Base-by-base conservation (phyloP, 169 alveolate species). In the Plasmodium knowlesi region DNA sequence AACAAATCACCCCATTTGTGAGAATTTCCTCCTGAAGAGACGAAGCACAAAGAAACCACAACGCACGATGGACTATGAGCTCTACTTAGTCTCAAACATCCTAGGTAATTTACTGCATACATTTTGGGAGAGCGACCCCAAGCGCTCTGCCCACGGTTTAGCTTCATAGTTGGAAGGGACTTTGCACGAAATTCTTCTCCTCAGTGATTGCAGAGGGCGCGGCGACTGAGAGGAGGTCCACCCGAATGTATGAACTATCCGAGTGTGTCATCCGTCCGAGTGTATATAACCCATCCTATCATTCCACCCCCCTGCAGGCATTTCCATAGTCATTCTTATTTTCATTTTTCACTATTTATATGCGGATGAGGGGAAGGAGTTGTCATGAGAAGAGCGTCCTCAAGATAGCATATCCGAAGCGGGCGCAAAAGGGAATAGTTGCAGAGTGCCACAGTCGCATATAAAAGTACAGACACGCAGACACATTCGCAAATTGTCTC, bases 71-170 rank as follows among this genome's bases (percentile, higher is more conserved):
- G 93, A 86, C 81, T 86, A 74, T 46, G 93, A 86, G 43, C 88
- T 86, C 88, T 86, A 76, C 80, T 53, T 86, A 73, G 67, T 86
- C 46, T 86, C 93, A 86, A 86, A 86, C 71, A 86, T 85, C 79
- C 30, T 85, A 46, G 93, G 93, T 85, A 85, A 46, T 67, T 25
- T 67, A 3, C 37, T 67, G 76, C 39, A 50, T 50, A 50, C 22
- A 50, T 50, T 19, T 28, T 1, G 37, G 37, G 76, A 67, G 76
- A 67, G 34, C 30, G 32, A 39, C 30, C 37, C n/a, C 37, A 67
- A n/a, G n/a, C 5, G 37, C 34, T 25, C 19, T 50, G 61, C 61
- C 22, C 8, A 22, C 22, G 19, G 61, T 50, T 50, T 50, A 12
- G 22, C 61, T 50, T 50, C 61, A 50, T 14, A 14, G 61, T 22